Base-by-base conservation (phyloP, 1,139 yeast species). In the Pichia norvegensis region DNA sequence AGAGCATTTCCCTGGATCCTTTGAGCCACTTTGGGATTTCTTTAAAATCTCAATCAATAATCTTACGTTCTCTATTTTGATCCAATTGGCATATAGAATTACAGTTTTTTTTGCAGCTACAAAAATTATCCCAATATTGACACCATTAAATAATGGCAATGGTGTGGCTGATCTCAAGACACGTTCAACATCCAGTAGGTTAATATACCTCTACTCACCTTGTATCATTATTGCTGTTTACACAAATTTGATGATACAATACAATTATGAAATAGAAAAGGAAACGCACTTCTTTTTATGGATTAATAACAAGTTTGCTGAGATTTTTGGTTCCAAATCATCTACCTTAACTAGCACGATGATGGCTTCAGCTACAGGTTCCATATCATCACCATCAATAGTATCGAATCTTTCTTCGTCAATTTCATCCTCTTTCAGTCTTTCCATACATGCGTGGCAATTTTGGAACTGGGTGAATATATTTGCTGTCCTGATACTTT, bases 381-480 rank as follows among this genome's bases (percentile, higher is more conserved):
- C 47, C 25, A 43, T 16, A 16, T 25, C 20, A 25, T 20, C 41
- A 14, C 13, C 35, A 35, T 20, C 33, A 11, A 29, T 16, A n/a
- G 38, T 29, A 2, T 36, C 39, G 4, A 25, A 25, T n/a, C 14
- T 29, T 16, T 31, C 41, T 17, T 25, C 41, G n/a, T 31, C 44
- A 4, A 14, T 37, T 6, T 37, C 47, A 25, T 17, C 39, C 11
- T 38, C 47, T 11, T 37, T 43, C 8, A 35, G 42, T 31, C 29
- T 38, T 29, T 51, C 76, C 47, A 83, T 78, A 41, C 81, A 85
- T 62, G 79, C 94, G 50, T 85, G 95, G 86, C 87, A 86, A 59
- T 85, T 90, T 63, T 90, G 98, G 97, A 87, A 90, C 56, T 90
- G 97, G 97, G 75, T 85, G 48, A 90, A 90, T 61, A 85, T 90